Evolutionary conservation across 306 rosid species (phyloP).

Genomic region (Notholithocarpus densiflorus): DNA sequence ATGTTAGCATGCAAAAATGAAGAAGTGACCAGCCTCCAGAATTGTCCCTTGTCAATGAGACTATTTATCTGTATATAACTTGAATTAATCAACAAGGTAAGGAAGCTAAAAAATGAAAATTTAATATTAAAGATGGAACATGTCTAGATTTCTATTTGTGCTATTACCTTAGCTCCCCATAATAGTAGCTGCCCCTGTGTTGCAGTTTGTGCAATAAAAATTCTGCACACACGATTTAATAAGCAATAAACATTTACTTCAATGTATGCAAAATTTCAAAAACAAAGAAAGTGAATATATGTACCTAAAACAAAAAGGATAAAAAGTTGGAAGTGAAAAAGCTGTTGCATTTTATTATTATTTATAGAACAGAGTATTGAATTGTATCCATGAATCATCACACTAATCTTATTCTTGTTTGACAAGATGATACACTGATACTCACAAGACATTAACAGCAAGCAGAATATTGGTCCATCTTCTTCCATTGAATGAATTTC

Average conservation of each 20-base stretch:
- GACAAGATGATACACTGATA: constrained; percentile 22
- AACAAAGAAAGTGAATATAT: background rate
- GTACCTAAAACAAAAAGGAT: background rate
- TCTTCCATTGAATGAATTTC: constrained; percentile 46
- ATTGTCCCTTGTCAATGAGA: constrained; percentile 75
- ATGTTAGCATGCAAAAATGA: constrained; percentile 85
- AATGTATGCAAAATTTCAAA: constrained; percentile 11
- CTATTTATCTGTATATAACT: constrained; percentile 52
- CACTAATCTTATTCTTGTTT: background rate
- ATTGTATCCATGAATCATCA: background rate
- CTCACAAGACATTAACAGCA: constrained; percentile 78
- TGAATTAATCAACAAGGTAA: background rate
- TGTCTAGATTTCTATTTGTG: constrained; percentile 13
- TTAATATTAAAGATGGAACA: background rate
- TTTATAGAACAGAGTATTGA: background rate
- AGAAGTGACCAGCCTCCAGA: constrained; percentile 84
- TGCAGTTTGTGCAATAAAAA: constrained; percentile 67
- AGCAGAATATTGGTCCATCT: constrained; percentile 77
- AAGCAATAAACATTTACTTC: constrained; percentile 11
- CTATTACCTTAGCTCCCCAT: constrained; percentile 92
- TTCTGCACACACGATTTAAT: constrained; percentile 36
- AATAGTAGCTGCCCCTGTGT: constrained; percentile 64
- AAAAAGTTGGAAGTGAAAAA: background rate
- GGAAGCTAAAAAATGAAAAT: constrained; percentile 8
- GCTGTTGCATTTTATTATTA: background rate